Evolutionary conservation across 352 stramenopile genomes (phyloP), one percentile per base, ranked within the genome.

Genomic region (Globisporangium solare): DNA sequence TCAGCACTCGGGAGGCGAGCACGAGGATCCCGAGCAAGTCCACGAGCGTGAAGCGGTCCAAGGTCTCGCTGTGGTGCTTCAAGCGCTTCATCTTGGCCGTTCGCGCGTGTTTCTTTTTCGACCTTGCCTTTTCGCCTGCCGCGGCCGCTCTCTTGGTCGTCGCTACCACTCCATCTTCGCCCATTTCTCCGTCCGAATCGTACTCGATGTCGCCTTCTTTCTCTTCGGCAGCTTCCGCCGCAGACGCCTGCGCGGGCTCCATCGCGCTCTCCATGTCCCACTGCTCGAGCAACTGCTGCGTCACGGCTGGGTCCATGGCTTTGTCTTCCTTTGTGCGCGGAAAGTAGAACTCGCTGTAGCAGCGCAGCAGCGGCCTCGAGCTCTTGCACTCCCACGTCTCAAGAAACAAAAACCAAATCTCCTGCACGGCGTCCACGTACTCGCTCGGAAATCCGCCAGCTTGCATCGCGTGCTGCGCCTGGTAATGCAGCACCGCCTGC

Each of bases 311-410:
- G 42, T 91, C 80, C 61, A 86, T 69, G 8, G 50, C 66, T 49
- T 71, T 72, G 50, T 78, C 73, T 12, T 71, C 68, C 12, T 63
- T 51, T 7, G 27, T 22, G 1, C 47, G 55, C 21, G 48, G 53
- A 49, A 88, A 46, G 46, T 78, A 81, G 53, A 86, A 90, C 63
- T 90, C 77, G 27, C 78, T 89, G 62, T 83, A 92, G 66, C 77
- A 89, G 39, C 74, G 73, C 51, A 92, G 61, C 40, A 92, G 59
- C 37, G 82, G 82, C 5, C 66, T 72, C 15, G 70, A 58, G 58
- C 75, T 78, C 61, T 86, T 88, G 12, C 55, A 54, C 17, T 76
- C 73, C 82, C 82, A 92, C 12, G 66, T 72, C 4, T 85, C 61
- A 2, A 92, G 58, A 48, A 92, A 83, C 51, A 72, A 62, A 54